Evolutionary conservation across 345 rosid genomes (phyloP).

Genomic region (Camelina hispida): DNA sequence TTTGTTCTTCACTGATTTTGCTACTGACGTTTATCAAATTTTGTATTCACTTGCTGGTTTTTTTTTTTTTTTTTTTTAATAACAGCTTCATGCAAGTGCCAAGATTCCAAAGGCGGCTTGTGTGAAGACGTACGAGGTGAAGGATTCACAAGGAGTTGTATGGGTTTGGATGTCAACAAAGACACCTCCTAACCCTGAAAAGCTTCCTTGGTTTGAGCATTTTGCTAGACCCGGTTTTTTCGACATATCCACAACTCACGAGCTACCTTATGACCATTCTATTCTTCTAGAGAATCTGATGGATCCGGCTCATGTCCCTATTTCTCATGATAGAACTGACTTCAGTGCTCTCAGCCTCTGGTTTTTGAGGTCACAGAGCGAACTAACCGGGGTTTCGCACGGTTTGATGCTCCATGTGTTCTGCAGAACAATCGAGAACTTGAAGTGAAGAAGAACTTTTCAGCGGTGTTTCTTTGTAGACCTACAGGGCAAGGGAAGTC

Average conservation of each 20-base stretch:
- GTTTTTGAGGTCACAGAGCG: constrained; percentile 74
- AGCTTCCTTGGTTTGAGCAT: constrained; percentile 93
- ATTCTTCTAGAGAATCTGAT: constrained; percentile 96
- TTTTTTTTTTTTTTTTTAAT: neutral
- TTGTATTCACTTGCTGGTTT: neutral
- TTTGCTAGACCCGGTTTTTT: constrained; percentile 78
- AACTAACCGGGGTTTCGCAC: constrained; percentile 75
- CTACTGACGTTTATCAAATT: neutral
- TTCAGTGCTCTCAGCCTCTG: constrained; percentile 86
- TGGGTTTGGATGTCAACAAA: constrained; percentile 95
- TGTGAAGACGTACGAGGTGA: constrained; percentile 66
- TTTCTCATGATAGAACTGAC: constrained; percentile 92
- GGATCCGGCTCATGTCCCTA: constrained; percentile 99
- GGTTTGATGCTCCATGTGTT: constrained; percentile 86
- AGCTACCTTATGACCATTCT: constrained; percentile 95
- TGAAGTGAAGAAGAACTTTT: constrained; percentile 60
- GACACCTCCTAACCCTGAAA: constrained; percentile 64
- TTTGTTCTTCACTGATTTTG: neutral
- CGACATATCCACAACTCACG: constrained; percentile 75
- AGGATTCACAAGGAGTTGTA: constrained; percentile 87
- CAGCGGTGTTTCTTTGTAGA: constrained; percentile 86
- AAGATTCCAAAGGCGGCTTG: constrained; percentile 85
- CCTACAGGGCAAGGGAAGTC: constrained; percentile 98
- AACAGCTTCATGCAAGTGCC: constrained; percentile 76
- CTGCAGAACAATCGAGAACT: constrained; percentile 75